Conservation (phyloP, 345 rosid species). For the Garcia nutans region DNA sequence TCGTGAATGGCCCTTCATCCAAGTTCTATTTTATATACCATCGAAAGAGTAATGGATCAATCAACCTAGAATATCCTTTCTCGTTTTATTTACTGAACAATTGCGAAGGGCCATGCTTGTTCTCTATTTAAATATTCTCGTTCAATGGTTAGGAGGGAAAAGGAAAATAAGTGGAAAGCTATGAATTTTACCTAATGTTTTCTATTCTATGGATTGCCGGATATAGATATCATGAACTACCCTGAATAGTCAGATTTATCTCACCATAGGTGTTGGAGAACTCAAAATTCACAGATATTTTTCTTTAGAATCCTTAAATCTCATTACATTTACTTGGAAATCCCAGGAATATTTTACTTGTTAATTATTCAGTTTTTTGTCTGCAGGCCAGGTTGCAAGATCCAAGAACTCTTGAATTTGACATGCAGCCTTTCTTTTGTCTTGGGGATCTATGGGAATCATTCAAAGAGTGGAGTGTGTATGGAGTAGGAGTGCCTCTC, state of each 20-base stretch:
- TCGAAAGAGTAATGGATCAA: not conserved
- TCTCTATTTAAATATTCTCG: not conserved
- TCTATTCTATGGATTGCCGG: not conserved
- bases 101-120: not conserved
- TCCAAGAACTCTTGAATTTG: conserved; percentile 30
- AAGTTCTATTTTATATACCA: not conserved
- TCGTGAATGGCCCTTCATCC: too few species aligned
- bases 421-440: conserved; percentile 31
- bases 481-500: conserved; percentile 62
- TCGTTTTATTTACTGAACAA: not conserved
- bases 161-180: not conserved
- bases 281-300: not conserved
- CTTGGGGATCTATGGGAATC: conserved; percentile 63
- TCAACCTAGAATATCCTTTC: not conserved
- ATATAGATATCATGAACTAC: not conserved
- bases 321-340: not conserved
- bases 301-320: not conserved
- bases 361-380: conserved; percentile 6
- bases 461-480: conserved; percentile 60
- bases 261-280: not conserved
- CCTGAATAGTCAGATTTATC: not conserved
- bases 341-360: not conserved
- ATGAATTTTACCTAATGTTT: not conserved
- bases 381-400: conserved; percentile 34
- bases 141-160: not conserved